phyloP scores from a whole-genome alignment of 176 grass and related monocot genomes.

The Zoysia japonica region DNA sequence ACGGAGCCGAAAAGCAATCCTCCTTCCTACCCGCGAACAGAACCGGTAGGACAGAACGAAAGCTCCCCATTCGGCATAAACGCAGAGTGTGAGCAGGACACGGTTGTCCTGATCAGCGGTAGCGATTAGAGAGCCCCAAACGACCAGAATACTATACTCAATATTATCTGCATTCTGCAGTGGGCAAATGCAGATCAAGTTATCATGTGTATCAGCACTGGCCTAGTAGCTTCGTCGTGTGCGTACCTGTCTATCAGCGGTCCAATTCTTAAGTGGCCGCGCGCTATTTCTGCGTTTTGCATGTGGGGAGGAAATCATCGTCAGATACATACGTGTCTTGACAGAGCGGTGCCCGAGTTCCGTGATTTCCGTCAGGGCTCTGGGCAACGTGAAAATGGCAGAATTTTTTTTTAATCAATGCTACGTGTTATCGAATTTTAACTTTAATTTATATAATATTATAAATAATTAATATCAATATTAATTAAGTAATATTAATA shows the following conservation, averaged over 20 bases:
- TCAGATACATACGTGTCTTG: background rate
- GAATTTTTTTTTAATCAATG: too few species aligned
- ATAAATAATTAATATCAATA: too few species aligned
- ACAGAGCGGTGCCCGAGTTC: background rate
- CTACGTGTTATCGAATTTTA: too few species aligned
- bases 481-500: too few species aligned
- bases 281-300: background rate
- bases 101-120: background rate
- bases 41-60: background rate
- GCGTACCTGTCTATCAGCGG: background rate
- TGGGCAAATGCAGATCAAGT: background rate
- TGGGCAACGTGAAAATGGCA: slow-evolving; percentile 15
- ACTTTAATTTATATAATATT: too few species aligned
- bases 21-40: background rate
- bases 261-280: slow-evolving; percentile 21
- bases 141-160: background rate
- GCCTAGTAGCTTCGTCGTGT: slow-evolving; percentile 5
- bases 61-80: slow-evolving; percentile 9
- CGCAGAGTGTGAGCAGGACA: background rate
- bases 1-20: too few species aligned
- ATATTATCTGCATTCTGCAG: slow-evolving; percentile 17
- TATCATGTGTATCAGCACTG: background rate
- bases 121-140: background rate
- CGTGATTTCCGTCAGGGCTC: background rate
- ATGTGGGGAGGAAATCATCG: background rate